Evolutionary conservation across 164 flowering plant species (phyloP), one percentile per base, ranked within the genome.

Genomic region (Dillenia turbinata): DNA sequence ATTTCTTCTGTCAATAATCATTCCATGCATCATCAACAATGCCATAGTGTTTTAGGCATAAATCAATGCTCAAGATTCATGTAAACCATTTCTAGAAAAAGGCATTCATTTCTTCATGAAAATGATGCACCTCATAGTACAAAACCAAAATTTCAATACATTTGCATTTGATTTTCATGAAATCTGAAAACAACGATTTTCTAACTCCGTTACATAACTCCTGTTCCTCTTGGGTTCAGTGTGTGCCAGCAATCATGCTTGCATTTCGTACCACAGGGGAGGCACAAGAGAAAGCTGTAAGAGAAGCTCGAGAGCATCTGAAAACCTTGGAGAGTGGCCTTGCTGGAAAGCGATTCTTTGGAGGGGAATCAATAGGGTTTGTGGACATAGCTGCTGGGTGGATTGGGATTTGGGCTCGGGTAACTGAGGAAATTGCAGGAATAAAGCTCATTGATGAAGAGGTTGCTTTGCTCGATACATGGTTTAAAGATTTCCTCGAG

Each of bases 231-330:
- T 40, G 11, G 46, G 45, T 58, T 43, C 69, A 64, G 70, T 70
- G 72, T 40, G 66, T 55, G 54, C 53, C 69, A 7, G 51, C 63
- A 16, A n/a, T 61, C 1, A 56, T 65, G 55, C 49, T 19, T 12
- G 55, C 59, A 13, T 78, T 71, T 46, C 12, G 22, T 16, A 66
- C 46, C 53, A n/a, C 24, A 11, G 73, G 72, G 9, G 70, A 71
- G 49, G 73, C 65, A 40, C 69, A 61, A 69, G 68, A 69, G 60
- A 64, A 70, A 9, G 64, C 52, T 50, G 54, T 52, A 13, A 49
- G 56, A 46, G 78, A 70, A 65, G 72, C 76, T 44, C 49, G 66
- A 13, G 75, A 76, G 59, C 54, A 61, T 50, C 57, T 75, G 65
- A 73, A 77, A 61, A 66, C 44, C 47, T 60, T 68, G 16, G 72